Percentiles rank a stretch among this genome's conserved stretches.
Conservation (phyloP, 2,329 filamentous ascomycete species). For the Allantophomopsis cytisporea region DNA sequence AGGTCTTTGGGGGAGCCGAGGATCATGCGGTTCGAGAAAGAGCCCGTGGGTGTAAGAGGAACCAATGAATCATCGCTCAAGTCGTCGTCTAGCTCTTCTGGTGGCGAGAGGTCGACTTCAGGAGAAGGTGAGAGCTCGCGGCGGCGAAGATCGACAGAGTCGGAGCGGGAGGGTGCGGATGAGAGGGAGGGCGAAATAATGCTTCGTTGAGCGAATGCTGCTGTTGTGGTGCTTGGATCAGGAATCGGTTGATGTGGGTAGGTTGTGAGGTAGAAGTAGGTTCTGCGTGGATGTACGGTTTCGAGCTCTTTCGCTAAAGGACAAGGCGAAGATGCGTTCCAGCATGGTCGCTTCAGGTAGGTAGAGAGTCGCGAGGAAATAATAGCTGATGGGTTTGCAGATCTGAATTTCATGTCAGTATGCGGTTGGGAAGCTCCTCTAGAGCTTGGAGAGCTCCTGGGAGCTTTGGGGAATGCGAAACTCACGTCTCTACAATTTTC, state of each 20-base stretch:
- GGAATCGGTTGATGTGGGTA: constrained; percentile 72
- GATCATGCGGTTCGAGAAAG: constrained; percentile 36
- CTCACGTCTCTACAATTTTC: constrained; percentile 83
- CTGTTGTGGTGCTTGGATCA: constrained; percentile 32
- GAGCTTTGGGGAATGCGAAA: constrained; percentile 11
- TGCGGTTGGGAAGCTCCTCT: background rate
- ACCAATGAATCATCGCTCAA: constrained; percentile 49
- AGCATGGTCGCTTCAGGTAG: constrained; percentile 77
- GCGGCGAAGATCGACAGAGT: constrained; percentile 56
- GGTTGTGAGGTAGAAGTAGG: constrained; percentile 95
- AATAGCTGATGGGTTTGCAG: constrained; percentile 87
- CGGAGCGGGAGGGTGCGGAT: constrained; percentile 49
- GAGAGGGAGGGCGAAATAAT: constrained; percentile 80
- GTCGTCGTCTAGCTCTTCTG: constrained; percentile 59
- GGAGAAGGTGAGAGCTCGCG: constrained; percentile 76
- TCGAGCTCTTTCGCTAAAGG: constrained; percentile 89
- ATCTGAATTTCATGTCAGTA: constrained; percentile 41
- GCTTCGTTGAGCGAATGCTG: constrained; percentile 33
- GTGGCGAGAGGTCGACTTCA: constrained; percentile 80
- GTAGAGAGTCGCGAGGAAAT: constrained; percentile 84
- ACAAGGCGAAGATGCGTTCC: constrained; percentile 68
- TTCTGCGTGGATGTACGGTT: constrained; percentile 81
- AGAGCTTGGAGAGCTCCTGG: no score
- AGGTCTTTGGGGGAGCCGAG: constrained; percentile 21
- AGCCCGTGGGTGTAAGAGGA: constrained; percentile 48